Percentiles rank a stretch among this genome's conserved stretches.
Evolutionary conservation across 2,329 filamentous ascomycete genomes (phyloP).

Genomic region (Fusarium clavum): DNA sequence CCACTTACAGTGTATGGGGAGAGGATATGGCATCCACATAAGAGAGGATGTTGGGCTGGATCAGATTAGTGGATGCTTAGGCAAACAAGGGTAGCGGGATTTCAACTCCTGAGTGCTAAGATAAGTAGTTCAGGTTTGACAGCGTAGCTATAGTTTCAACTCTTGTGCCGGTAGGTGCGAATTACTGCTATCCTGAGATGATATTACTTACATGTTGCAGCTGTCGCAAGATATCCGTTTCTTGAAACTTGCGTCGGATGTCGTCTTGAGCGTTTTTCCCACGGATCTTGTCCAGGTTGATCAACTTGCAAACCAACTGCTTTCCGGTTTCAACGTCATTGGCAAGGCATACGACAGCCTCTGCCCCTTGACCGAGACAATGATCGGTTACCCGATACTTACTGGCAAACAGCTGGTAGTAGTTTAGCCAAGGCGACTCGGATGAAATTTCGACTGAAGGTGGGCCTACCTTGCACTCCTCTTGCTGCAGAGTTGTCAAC

Average conservation of each 20-base stretch:
- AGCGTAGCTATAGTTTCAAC: background rate
- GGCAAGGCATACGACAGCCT: slow-evolving; percentile 54
- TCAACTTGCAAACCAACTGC: slow-evolving; percentile 77
- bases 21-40: slow-evolving; percentile 65
- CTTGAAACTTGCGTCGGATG: slow-evolving; percentile 57
- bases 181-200: background rate
- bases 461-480: slow-evolving; percentile 49
- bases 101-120: background rate
- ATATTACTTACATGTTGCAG: slow-evolving; percentile 62
- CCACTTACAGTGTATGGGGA: slow-evolving; percentile 58
- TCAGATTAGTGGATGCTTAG: slow-evolving; percentile 20
- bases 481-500: slow-evolving; percentile 48
- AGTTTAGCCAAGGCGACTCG: slow-evolving; percentile 1
- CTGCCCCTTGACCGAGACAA: slow-evolving; percentile 54
- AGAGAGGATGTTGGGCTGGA: slow-evolving; percentile 65
- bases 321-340: slow-evolving; percentile 62
- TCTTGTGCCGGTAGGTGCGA: background rate
- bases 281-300: slow-evolving; percentile 59
- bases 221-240: slow-evolving; percentile 64
- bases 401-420: slow-evolving; percentile 49
- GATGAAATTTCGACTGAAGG: too few relatives aligned
- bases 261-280: slow-evolving; percentile 45
- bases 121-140: background rate
- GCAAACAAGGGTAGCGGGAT: too few relatives aligned
- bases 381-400: slow-evolving; percentile 51